Conservation (phyloP, 768 basidiomycete genomes). For the Lyophyllum decastes region DNA sequence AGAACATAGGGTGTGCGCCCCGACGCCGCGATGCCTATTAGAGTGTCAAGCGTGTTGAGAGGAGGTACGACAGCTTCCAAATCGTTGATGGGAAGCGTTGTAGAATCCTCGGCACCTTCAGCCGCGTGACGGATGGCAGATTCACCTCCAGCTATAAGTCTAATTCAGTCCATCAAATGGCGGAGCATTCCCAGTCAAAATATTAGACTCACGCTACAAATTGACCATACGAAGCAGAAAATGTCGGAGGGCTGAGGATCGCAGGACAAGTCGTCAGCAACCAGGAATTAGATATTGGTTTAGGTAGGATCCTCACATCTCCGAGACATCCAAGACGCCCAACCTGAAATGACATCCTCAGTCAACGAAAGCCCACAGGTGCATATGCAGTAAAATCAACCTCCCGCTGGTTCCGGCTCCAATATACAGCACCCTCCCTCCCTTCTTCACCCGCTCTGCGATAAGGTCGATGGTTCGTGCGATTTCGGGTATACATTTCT, state of each 20-base stretch:
- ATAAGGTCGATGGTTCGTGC: constrained; percentile 30
- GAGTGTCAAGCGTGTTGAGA: constrained; percentile 23
- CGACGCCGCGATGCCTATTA: constrained; percentile 36
- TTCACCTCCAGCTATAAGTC: constrained; percentile 31
- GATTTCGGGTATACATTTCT: constrained; percentile 26
- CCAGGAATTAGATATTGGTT: neutral
- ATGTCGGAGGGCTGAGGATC: constrained; percentile 25
- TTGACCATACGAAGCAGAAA: constrained; percentile 23
- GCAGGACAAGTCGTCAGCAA: neutral
- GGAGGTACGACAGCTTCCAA: constrained; percentile 24
- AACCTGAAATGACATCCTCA: constrained; percentile 17
- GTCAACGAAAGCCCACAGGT: neutral
- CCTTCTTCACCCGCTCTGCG: constrained; percentile 23
- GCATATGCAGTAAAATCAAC: constrained; percentile 8
- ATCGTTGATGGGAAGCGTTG: constrained; percentile 25
- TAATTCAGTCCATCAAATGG: neutral
- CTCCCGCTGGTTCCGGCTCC: constrained; percentile 38
- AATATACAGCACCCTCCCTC: constrained; percentile 34
- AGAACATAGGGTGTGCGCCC: constrained; percentile 38
- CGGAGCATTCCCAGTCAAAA: neutral
- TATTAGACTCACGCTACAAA: constrained; percentile 24
- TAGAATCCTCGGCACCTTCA: constrained; percentile 34
- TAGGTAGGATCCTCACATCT: constrained; percentile 19
- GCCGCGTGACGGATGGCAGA: constrained; percentile 26
- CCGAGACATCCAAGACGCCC: constrained; percentile 32